Evolutionary conservation across 108 stramenopile genomes (phyloP).

Genomic region (Hondaea fermentalgiana): DNA sequence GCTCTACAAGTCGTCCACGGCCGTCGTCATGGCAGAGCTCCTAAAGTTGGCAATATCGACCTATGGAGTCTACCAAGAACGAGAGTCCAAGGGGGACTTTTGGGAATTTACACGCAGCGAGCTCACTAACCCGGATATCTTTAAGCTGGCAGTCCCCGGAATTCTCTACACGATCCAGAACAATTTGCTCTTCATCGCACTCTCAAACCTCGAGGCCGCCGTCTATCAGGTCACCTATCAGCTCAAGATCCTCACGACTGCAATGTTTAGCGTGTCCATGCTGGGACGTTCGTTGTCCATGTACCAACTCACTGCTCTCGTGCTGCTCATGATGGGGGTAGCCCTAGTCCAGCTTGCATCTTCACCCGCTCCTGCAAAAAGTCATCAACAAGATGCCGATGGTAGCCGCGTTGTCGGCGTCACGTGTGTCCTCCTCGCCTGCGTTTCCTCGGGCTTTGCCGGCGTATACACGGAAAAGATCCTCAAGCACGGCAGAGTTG

Average conservation of each 20-base stretch:
- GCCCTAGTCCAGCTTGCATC: background rate
- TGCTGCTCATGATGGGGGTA: background rate
- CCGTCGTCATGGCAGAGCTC: constrained; percentile 3
- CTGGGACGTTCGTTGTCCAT: constrained; percentile 39
- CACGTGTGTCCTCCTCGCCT: background rate
- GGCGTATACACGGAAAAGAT: constrained; percentile 16
- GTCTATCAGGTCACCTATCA: constrained; percentile 97
- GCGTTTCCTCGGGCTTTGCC: background rate
- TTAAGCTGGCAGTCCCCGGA: constrained; percentile 85
- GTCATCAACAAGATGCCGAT: background rate
- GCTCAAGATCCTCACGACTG: constrained; percentile 93
- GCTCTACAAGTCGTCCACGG: background rate
- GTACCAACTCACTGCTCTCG: background rate
- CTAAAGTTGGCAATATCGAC: background rate
- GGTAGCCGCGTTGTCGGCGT: background rate
- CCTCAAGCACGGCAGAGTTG: background rate
- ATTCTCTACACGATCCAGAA: constrained; percentile 92
- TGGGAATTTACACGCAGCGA: background rate
- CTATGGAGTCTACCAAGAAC: background rate
- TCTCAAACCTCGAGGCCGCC: constrained; percentile 88
- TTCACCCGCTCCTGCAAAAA: too few species aligned
- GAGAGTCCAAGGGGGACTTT: background rate
- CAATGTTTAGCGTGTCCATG: constrained; percentile 80
- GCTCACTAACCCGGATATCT: constrained; percentile 48
- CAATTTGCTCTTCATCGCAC: constrained; percentile 88